Percentiles rank a stretch among this genome's conserved stretches.
Evolutionary conservation across 169 alveolate species (phyloP).

Genomic region (Perkinsus marinus): DNA sequence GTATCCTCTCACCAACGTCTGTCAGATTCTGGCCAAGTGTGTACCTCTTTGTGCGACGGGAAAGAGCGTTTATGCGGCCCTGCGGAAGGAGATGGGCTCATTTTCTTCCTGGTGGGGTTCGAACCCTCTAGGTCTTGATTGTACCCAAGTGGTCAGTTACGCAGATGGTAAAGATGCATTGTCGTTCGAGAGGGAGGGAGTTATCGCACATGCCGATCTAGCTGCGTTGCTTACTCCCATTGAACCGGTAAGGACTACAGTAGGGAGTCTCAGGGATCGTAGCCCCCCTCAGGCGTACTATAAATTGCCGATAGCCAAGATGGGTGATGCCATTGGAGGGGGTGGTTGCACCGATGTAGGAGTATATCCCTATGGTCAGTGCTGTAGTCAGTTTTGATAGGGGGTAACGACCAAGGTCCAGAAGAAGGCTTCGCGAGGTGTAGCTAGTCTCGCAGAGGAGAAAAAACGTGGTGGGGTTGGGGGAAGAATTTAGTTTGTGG

Average conservation of each 20-base stretch:
- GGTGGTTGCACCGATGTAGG: not conserved
- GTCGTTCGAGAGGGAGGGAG: not conserved
- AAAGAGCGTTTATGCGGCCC: not conserved
- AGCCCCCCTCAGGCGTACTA: not conserved
- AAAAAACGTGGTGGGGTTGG: too few species aligned
- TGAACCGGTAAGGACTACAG: not conserved
- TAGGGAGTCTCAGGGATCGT: not conserved
- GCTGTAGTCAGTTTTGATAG: too few species aligned
- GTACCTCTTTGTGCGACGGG: not conserved
- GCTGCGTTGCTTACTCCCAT: not conserved
- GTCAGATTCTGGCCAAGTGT: not conserved
- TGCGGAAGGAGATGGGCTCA: not conserved
- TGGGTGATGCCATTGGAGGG: not conserved
- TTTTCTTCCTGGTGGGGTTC: not conserved
- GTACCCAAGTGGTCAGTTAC: not conserved
- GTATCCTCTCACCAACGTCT: not conserved
- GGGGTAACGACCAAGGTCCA: too few species aligned
- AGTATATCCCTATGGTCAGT: too few species aligned
- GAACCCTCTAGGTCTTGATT: not conserved
- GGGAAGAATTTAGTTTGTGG: too few species aligned
- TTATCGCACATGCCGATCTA: not conserved
- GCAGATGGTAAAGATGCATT: not conserved
- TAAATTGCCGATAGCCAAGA: not conserved
- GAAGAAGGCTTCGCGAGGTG: too few species aligned
- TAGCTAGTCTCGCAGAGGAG: too few species aligned